phyloP scores from a whole-genome alignment of 805 yeast genomes.

The Metschnikowia cubensis region DNA sequence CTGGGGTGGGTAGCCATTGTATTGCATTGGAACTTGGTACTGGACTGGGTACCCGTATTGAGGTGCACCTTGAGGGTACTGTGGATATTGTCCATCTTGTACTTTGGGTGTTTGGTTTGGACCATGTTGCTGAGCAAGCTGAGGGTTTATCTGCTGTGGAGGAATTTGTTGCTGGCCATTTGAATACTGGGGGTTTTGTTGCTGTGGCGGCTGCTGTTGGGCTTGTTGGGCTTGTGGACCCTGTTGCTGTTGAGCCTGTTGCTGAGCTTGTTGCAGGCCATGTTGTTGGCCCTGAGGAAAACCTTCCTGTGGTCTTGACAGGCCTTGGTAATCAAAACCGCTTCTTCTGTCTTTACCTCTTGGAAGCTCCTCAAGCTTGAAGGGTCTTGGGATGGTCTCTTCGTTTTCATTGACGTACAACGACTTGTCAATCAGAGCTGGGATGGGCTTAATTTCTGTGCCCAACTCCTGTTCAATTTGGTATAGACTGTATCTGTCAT shows the following conservation, averaged over 20 bases:
- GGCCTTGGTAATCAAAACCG: slow-evolving; percentile 43
- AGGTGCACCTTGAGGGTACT: slow-evolving; percentile 13
- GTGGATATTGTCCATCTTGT: slow-evolving; percentile 14
- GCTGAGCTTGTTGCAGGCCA: neutral
- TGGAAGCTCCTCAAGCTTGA: slow-evolving; percentile 64
- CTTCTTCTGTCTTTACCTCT: slow-evolving; percentile 32
- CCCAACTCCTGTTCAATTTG: slow-evolving; percentile 97
- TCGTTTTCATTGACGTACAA: slow-evolving; percentile 83
- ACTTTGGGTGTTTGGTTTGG: slow-evolving; percentile 6
- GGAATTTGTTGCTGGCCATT: slow-evolving; percentile 10
- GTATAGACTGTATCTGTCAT: slow-evolving; percentile 88
- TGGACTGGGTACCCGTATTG: slow-evolving; percentile 20
- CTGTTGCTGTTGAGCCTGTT: neutral
- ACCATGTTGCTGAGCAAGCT: slow-evolving; percentile 4
- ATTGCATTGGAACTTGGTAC: slow-evolving; percentile 22
- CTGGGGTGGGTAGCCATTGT: slow-evolving; percentile 26
- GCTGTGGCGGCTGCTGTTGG: neutral
- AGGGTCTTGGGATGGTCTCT: slow-evolving; percentile 80
- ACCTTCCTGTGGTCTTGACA: slow-evolving; percentile 22
- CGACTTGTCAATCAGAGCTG: slow-evolving; percentile 83
- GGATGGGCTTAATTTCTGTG: slow-evolving; percentile 95
- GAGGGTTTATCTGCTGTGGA: slow-evolving; percentile 5
- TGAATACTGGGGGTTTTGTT: slow-evolving; percentile 2
- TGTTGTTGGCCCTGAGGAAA: slow-evolving; percentile 2
- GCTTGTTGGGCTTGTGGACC: neutral